Percentiles rank a stretch among this genome's conserved stretches.
phyloP scores from a whole-genome alignment of 257 asterid species.

The Solanum appendiculatum region DNA sequence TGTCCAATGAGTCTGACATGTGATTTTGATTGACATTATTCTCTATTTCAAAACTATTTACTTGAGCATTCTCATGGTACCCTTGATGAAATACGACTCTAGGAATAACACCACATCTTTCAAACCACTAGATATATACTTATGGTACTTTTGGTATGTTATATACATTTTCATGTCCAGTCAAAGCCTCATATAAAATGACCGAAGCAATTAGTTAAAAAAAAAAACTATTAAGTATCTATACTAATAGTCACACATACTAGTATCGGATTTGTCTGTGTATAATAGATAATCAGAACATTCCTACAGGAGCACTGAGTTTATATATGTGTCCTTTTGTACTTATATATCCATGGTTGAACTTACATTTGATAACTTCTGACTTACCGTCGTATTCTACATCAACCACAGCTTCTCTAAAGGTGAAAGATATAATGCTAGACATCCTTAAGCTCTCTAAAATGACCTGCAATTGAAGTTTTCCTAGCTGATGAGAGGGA shows the following conservation, averaged over 20 bases:
- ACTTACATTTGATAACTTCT: not conserved
- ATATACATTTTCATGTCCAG: not conserved
- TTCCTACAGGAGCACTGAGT: not conserved
- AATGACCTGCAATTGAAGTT: slow-evolving; percentile 35
- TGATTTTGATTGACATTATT: not conserved
- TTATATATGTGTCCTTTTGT: not conserved
- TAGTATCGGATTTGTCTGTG: not conserved
- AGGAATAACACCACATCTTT: not conserved
- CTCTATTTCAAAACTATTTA: not conserved
- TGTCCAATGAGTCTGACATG: not conserved
- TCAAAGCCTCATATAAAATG: not conserved
- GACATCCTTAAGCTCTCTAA: slow-evolving; percentile 88
- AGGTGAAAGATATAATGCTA: slow-evolving; percentile 85
- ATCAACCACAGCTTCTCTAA: slow-evolving; percentile 89
- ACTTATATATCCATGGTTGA: not conserved
- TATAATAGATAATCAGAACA: not conserved
- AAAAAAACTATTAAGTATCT: not conserved
- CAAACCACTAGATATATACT: not conserved
- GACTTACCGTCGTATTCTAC: slow-evolving; percentile 64
- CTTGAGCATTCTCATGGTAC: not conserved
- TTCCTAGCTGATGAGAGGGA: not conserved
- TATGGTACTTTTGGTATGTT: not conserved
- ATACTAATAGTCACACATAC: not conserved
- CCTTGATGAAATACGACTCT: not conserved
- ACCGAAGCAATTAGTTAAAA: not conserved